These are phyloP conservation scores for Blastocrithidia nonstop DNA, from an alignment of 208 protist species.

Conservation along the genomic window DNA sequence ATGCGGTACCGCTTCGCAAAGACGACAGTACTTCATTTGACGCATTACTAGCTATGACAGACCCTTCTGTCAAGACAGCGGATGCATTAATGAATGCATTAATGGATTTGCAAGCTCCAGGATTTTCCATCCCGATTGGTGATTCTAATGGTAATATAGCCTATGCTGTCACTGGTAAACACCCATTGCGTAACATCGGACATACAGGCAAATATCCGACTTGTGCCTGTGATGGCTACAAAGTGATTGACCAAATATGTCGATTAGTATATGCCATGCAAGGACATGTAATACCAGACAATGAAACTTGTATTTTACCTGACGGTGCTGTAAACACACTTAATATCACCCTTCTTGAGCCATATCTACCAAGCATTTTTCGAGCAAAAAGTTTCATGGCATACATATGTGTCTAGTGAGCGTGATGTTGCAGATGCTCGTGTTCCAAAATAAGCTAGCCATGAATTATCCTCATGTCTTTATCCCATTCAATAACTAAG, in stretches of 20 bases:
- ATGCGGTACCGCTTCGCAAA: conserved; percentile 17
- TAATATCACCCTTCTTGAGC: too few relatives aligned
- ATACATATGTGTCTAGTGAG: too few relatives aligned
- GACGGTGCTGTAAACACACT: too few relatives aligned
- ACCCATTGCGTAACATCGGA: conserved; percentile 12
- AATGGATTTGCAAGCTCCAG: conserved; percentile 17
- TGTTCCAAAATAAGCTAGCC: too few relatives aligned
- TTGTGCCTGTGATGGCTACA: conserved; percentile 8
- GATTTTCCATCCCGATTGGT: conserved; percentile 39
- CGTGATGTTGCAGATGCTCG: too few relatives aligned
- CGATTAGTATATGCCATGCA: too few relatives aligned
- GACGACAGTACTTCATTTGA: conserved; percentile 21
- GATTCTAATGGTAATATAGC: conserved; percentile 29
- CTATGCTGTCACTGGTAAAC: conserved; percentile 28
- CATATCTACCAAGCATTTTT: too few relatives aligned
- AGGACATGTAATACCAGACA: too few relatives aligned
- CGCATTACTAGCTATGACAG: conserved; percentile 14
- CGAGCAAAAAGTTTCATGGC: too few relatives aligned
- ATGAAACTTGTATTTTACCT: too few relatives aligned
- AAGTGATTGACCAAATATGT: conserved; percentile 3
- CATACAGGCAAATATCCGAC: conserved; percentile 35
- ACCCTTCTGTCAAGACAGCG: conserved; percentile 17
- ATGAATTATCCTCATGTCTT: too few relatives aligned
- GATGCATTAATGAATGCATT: conserved; percentile 27
- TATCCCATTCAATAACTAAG: too few relatives aligned